Evolutionary conservation across 768 basidiomycete species (phyloP).

Genomic region (Suillus luteus): DNA sequence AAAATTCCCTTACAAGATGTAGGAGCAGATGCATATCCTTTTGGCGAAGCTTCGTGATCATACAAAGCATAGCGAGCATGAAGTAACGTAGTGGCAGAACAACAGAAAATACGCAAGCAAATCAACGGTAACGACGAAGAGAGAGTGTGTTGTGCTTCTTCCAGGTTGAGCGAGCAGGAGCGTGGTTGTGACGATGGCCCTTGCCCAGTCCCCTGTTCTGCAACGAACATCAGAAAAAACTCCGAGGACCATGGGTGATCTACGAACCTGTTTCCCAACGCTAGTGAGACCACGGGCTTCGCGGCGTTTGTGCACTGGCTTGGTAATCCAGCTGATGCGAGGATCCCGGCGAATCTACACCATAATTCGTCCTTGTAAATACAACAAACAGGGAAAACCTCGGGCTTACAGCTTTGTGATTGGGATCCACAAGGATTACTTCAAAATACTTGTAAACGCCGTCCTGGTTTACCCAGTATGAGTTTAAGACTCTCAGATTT

Average conservation of each 20-base stretch:
- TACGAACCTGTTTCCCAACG: conserved; percentile 87
- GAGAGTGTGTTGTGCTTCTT: conserved; percentile 98
- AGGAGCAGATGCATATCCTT: conserved; percentile 7
- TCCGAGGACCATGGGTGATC: background rate
- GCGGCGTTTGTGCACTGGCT: conserved; percentile 98
- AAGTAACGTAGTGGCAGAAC: conserved; percentile 19
- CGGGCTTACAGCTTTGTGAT: conserved; percentile 82
- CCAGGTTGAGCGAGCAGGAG: conserved; percentile 89
- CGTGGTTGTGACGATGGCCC: conserved; percentile 92
- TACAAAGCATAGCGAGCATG: conserved; percentile 33
- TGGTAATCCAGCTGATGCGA: conserved; percentile 98
- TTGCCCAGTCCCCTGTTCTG: conserved; percentile 98
- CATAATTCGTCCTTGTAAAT: conserved; percentile 17
- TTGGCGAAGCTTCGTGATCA: conserved; percentile 18
- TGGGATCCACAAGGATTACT: conserved; percentile 96
- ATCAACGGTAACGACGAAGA: conserved; percentile 83
- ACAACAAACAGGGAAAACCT: conserved; percentile 1
- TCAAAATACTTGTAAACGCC: conserved; percentile 99
- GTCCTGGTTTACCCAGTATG: conserved; percentile 99
- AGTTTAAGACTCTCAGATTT: conserved; percentile 95
- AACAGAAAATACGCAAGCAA: conserved; percentile 4
- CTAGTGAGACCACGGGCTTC: conserved; percentile 97
- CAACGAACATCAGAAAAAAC: conserved; percentile 11
- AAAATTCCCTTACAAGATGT: background rate
- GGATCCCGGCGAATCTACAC: conserved; percentile 88